A percentile compares a stretch with the other conserved stretches of the same genome.
Evolutionary conservation across 768 basidiomycete genomes (phyloP).

Genomic region (Collybia mongolica): DNA sequence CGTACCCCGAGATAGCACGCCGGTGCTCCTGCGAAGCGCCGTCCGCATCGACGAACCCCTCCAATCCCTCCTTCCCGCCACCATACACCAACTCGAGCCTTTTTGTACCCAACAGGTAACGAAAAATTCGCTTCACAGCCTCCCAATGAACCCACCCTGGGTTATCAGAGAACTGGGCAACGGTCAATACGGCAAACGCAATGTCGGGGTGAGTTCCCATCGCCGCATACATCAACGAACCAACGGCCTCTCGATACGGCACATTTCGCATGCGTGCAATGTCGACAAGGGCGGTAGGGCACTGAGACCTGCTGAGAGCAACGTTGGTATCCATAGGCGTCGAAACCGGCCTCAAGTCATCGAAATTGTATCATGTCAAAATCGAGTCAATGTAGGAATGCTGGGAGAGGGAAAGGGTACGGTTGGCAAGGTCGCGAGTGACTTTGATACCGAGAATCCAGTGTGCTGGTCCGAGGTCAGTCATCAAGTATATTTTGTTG

Average conservation of each 20-base stretch:
- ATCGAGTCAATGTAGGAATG: no score
- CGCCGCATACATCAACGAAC: no score
- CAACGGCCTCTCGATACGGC: no score
- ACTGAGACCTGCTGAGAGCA: constrained; percentile 15
- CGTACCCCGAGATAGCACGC: no score
- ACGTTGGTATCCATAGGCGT: constrained; percentile 18
- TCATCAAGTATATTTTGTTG: constrained; percentile 1
- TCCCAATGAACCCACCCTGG: constrained; percentile 33
- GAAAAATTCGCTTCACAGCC: constrained; percentile 33
- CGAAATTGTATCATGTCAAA: no score
- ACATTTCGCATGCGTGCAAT: constrained; percentile 19
- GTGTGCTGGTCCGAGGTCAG: constrained; percentile 7
- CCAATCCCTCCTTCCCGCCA: no score
- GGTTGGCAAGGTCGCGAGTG: constrained; percentile 5
- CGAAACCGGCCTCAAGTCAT: no score
- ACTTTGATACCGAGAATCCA: constrained; percentile 18
- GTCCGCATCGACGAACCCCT: no score
- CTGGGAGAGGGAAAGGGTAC: constrained; percentile 26
- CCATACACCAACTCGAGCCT: constrained; percentile 14
- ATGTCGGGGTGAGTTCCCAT: no score
- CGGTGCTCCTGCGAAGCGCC: no score
- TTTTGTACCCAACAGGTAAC: constrained; percentile 32
- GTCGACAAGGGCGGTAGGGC: constrained; percentile 15
- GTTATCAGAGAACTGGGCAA: constrained; percentile 24
- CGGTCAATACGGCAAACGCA: no score